These are phyloP conservation scores for Pontederia crassipes DNA, from an alignment of 176 grass and related monocot species.

Conservation along the genomic window DNA sequence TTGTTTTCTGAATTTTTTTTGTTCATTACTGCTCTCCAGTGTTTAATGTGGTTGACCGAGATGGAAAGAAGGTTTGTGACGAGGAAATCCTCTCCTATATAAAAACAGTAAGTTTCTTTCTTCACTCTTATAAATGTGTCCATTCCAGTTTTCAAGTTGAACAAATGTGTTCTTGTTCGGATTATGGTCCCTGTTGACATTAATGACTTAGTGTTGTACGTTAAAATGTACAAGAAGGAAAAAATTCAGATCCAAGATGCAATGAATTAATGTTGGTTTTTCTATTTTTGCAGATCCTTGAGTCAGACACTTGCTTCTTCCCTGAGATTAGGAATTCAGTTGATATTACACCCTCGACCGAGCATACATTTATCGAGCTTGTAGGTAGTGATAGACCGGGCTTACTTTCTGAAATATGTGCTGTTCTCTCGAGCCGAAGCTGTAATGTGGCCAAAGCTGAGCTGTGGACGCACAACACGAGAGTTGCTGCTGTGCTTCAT, in stretches of 20 bases:
- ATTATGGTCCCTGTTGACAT: background rate
- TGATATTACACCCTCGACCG: background rate
- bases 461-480: slow-evolving; percentile 10
- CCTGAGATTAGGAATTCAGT: background rate
- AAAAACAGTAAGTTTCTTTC: slow-evolving; percentile 38
- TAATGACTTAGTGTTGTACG: background rate
- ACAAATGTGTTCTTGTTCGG: background rate
- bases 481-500: slow-evolving; percentile 2
- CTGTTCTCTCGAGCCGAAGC: background rate
- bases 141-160: background rate
- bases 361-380: slow-evolving; percentile 2
- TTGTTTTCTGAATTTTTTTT: background rate
- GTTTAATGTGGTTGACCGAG: slow-evolving; percentile 66
- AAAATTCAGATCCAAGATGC: background rate
- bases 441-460: slow-evolving; percentile 8
- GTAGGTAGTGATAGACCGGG: background rate
- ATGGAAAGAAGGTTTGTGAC: slow-evolving; percentile 63
- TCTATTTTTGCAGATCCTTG: background rate
- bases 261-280: background rate
- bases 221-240: background rate
- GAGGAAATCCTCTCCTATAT: slow-evolving; percentile 51
- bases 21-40: slow-evolving; percentile 18
- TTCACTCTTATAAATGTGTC: background rate
- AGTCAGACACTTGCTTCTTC: slow-evolving; percentile 12
- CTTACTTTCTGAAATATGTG: slow-evolving; percentile 5